Percentiles rank a stretch among this genome's conserved stretches.
Evolutionary conservation across 2,329 filamentous ascomycete genomes (phyloP).

Genomic region (Dactylellina sp.): DNA sequence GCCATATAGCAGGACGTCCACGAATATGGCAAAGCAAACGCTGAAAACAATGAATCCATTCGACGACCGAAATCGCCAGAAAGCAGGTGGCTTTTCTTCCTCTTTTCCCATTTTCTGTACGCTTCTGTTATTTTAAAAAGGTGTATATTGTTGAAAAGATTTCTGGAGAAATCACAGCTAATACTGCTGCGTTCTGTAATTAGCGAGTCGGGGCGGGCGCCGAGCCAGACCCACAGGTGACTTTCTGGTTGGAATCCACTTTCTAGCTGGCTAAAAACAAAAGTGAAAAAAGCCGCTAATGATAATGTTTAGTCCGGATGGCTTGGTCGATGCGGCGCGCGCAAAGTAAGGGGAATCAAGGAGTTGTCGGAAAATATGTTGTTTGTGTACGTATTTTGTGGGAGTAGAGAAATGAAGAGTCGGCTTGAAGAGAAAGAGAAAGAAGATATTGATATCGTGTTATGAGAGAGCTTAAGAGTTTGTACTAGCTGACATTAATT

Average conservation of each 20-base stretch:
- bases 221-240: not conserved
- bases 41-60: constrained; percentile 54
- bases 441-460: not conserved
- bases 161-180: not conserved
- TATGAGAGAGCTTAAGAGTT: not conserved
- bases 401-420: not conserved
- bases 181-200: not conserved
- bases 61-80: constrained; percentile 55
- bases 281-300: not conserved
- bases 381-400: not conserved
- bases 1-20: constrained; percentile 55
- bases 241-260: not conserved
- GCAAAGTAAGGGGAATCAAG: not conserved
- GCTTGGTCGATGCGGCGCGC: not conserved
- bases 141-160: too few species aligned
- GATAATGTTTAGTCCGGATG: not conserved
- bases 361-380: not conserved
- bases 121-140: too few species aligned
- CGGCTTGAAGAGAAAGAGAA: not conserved
- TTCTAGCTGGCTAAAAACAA: not conserved
- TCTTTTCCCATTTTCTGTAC: constrained; percentile 40
- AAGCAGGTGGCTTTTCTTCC: constrained; percentile 41
- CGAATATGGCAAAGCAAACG: constrained; percentile 55
- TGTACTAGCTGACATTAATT: constrained; percentile 25
- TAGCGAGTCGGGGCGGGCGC: not conserved